Conservation (phyloP, 1,284 basidiomycete species). For the Naganishia cerealis region DNA sequence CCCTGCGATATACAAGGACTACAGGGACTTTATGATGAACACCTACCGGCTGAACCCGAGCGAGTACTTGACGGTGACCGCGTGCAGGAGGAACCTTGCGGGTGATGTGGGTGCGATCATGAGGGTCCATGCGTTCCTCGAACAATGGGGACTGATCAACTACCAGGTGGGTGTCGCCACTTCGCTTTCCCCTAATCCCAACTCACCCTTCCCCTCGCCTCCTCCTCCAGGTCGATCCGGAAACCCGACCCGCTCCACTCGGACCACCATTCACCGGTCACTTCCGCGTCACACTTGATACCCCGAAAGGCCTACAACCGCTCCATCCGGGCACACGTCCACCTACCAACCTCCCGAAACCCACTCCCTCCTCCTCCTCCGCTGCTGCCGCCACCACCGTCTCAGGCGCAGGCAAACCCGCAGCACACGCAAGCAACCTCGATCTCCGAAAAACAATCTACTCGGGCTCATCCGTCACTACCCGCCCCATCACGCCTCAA, state of each 20-base stretch:
- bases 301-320: conserved; percentile 91
- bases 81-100: conserved; percentile 90
- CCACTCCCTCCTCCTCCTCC: conserved; percentile 36
- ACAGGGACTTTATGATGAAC: conserved; percentile 99
- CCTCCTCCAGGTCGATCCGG: conserved; percentile 80
- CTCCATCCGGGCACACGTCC: conserved; percentile 83
- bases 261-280: conserved; percentile 98
- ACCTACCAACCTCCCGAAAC: conserved; percentile 39
- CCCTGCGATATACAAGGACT: conserved; percentile 96
- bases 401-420: conserved; percentile 11
- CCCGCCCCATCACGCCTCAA: conserved; percentile 62
- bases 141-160: conserved; percentile 99
- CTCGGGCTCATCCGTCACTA: conserved; percentile 78
- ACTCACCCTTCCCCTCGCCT: not conserved
- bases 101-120: conserved; percentile 98
- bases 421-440: conserved; percentile 67
- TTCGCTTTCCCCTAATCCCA: too few relatives aligned
- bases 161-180: conserved; percentile 78
- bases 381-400: conserved; percentile 55
- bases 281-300: conserved; percentile 95
- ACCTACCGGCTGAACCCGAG: conserved; percentile 90
- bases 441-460: conserved; percentile 84
- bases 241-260: conserved; percentile 87
- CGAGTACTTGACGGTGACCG: conserved; percentile 97
- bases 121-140: conserved; percentile 97